These are phyloP conservation scores for Zymoseptoria ardabiliae DNA, from an alignment of 2,329 filamentous ascomycete genomes.

Conservation along the genomic window DNA sequence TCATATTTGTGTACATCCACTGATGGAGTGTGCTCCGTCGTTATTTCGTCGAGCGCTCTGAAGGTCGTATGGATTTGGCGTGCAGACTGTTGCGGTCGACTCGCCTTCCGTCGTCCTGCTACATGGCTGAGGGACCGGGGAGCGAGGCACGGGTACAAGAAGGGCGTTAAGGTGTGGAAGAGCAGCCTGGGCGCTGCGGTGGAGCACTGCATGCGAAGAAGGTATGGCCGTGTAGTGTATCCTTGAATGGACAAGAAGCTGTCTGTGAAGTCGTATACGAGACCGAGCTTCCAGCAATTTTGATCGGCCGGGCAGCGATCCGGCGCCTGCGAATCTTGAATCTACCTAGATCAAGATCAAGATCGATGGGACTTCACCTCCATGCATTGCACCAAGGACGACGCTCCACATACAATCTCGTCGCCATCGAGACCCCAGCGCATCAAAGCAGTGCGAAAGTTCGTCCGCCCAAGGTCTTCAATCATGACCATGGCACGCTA, in stretches of 20 bases:
- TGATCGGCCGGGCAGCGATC: neutral
- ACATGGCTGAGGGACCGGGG: constrained; percentile 9
- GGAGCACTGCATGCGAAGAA: constrained; percentile 8
- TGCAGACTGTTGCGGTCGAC: neutral
- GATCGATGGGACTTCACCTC: too few species aligned
- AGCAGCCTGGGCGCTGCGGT: constrained; percentile 17
- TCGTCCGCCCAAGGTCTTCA: too few species aligned
- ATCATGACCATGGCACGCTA: too few species aligned
- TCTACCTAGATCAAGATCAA: too few species aligned
- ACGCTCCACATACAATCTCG: too few species aligned
- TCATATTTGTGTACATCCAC: constrained; percentile 22
- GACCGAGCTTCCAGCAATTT: neutral
- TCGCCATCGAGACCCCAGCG: neutral
- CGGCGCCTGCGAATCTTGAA: neutral
- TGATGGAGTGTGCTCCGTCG: neutral
- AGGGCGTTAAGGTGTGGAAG: constrained; percentile 36
- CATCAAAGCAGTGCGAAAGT: neutral
- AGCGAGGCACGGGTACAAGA: constrained; percentile 39
- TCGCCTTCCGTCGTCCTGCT: constrained; percentile 12
- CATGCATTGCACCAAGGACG: too few species aligned
- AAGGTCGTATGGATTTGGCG: neutral
- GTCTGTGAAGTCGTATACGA: neutral
- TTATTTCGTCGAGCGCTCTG: neutral
- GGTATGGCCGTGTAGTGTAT: neutral
- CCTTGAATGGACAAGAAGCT: neutral